Evolutionary conservation across 2,329 filamentous ascomycete species (phyloP).

Genomic region (Botrytis fabae): DNA sequence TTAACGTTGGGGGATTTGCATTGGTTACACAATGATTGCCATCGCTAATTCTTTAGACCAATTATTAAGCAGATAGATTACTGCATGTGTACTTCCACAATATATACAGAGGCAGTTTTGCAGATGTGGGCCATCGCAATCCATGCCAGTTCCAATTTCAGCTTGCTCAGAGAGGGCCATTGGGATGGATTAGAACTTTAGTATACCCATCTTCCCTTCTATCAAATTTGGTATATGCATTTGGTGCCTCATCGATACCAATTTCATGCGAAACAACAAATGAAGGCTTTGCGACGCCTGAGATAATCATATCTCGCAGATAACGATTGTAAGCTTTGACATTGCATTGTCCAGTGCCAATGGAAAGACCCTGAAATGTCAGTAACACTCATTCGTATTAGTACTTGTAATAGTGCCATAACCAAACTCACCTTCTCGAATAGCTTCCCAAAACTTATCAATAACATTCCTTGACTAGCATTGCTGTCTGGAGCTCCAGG

Average conservation of each 20-base stretch:
- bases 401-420: background rate
- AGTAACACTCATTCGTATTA: background rate
- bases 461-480: constrained; percentile 62
- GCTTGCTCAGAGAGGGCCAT: constrained; percentile 36
- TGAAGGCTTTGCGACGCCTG: constrained; percentile 63
- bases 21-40: background rate
- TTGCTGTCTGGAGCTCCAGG: constrained; percentile 63
- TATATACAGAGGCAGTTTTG: background rate
- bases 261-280: constrained; percentile 68
- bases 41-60: background rate
- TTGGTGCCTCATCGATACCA: constrained; percentile 59
- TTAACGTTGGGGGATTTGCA: background rate
- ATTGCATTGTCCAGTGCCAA: constrained; percentile 66
- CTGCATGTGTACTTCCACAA: background rate
- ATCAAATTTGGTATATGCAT: constrained; percentile 66
- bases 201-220: constrained; percentile 48
- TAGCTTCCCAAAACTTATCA: constrained; percentile 65
- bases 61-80: background rate
- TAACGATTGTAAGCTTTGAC: constrained; percentile 69
- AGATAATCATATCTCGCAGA: constrained; percentile 63
- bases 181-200: constrained; percentile 14
- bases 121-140: background rate
- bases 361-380: constrained; percentile 51
- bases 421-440: constrained; percentile 60
- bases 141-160: background rate